Conservation (phyloP, 2,329 filamentous ascomycete genomes). For the Alternaria arbusti region DNA sequence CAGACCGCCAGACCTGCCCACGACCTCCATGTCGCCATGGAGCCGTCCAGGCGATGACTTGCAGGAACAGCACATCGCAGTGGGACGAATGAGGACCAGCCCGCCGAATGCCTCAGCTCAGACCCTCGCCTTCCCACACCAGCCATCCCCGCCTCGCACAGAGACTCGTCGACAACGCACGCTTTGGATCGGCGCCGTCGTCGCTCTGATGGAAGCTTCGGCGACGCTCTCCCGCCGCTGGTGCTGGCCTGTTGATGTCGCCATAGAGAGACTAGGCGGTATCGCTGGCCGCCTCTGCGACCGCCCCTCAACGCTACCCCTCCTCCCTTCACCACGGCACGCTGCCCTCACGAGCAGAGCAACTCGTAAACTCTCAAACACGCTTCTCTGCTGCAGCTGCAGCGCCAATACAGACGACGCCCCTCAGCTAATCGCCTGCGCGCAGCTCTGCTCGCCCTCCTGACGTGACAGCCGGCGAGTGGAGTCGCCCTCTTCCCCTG, state of each 20-base stretch:
- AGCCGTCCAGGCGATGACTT: conserved; percentile 25
- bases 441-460: conserved; percentile 18
- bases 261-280: conserved; percentile 3
- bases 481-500: conserved; percentile 17
- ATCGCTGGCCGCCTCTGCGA: conserved; percentile 27
- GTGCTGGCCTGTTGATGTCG: not conserved
- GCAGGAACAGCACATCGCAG: conserved; percentile 30
- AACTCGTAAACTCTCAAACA: conserved; percentile 11
- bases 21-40: conserved; percentile 1
- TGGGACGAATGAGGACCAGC: conserved; percentile 21
- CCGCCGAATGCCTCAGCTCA: conserved; percentile 27
- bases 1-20: conserved; percentile 20
- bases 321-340: conserved; percentile 1
- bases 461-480: conserved; percentile 31
- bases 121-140: conserved; percentile 9
- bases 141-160: conserved; percentile 22
- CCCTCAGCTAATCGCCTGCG: conserved; percentile 24
- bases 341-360: not conserved
- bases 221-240: conserved; percentile 4
- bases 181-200: conserved; percentile 13
- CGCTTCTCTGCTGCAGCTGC: conserved; percentile 12
- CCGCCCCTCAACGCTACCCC: conserved; percentile 15
- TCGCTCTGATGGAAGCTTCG: conserved; percentile 2
- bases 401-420: not conserved
- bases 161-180: conserved; percentile 26